Evolutionary conservation across 2,329 filamentous ascomycete genomes (phyloP), one percentile per base, ranked within the genome.

Genomic region (Neocatenulostroma microsporum): DNA sequence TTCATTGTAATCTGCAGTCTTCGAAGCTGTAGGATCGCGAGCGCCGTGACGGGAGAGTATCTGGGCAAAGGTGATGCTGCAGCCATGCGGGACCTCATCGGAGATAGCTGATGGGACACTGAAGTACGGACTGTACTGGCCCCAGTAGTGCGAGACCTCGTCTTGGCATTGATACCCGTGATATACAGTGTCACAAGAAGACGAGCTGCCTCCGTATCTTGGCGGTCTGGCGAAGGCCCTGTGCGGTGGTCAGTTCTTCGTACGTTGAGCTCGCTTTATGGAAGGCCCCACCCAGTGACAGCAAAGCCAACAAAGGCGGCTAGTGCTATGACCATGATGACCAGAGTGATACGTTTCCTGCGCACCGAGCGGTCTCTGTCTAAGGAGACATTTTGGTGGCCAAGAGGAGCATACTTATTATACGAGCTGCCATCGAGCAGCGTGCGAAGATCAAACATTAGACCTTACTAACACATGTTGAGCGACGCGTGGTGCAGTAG

Each of bases 51-150:
- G 78, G 15, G 85, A 87, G 31, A 95, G 72, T 17, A 88, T 67
- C 53, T 88, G 82, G 1, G 74, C 88, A 60, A 94, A 89, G 3
- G 80, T 89, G 49, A 89, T 64, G 10, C 73, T 65, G 62, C 88
- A 95, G n/a, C 67, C 69, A 1, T 66, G 48, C 0, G 86, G 87
- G 1, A 82, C 64, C 6, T 67, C 66, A 5, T 69, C 50, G 12
- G 76, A 66, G 34, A 85, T 74, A 3, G 74, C 67, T 1, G 82
- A 86, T 5, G 78, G 72, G 0, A 88, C 80, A 1, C 80, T 73
- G 62, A 84, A 94, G 63, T 78, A 93, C 2, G 87, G 84, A 13
- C 85, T 82, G 60, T 94, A 94, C 58, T 89, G 86, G 38, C 87
- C 36, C 85, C 86, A 94, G 37, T 69, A 72, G 47, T 78, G 81